Conservation (phyloP, 805 yeast genomes). For the Barnettozyma sucrosica region DNA sequence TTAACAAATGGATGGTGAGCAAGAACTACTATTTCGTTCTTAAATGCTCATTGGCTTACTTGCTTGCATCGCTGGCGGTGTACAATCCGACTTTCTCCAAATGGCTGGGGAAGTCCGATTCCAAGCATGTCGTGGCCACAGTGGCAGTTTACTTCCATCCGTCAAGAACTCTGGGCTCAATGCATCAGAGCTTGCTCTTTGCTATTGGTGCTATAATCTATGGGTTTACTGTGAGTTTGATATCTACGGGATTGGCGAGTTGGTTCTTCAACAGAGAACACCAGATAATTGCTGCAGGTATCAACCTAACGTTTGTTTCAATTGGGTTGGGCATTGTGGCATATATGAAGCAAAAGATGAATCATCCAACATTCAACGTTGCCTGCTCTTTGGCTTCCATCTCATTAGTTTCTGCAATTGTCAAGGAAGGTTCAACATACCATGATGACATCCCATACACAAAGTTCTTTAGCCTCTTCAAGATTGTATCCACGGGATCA, state of each 20-base stretch:
- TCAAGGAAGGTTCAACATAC: slow-evolving; percentile 67
- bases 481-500: slow-evolving; percentile 58
- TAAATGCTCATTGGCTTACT: slow-evolving; percentile 71
- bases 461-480: slow-evolving; percentile 47
- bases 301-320: slow-evolving; percentile 50
- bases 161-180: slow-evolving; percentile 69
- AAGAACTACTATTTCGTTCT: slow-evolving; percentile 31
- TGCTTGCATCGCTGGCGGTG: slow-evolving; percentile 68
- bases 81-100: slow-evolving; percentile 46
- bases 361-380: slow-evolving; percentile 67
- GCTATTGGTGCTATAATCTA: slow-evolving; percentile 49
- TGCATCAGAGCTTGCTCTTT: slow-evolving; percentile 67
- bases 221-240: slow-evolving; percentile 45
- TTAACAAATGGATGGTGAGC: slow-evolving; percentile 5
- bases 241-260: slow-evolving; percentile 48
- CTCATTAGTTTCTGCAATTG: slow-evolving; percentile 60
- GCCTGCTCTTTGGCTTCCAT: slow-evolving; percentile 77
- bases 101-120: slow-evolving; percentile 58
- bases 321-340: slow-evolving; percentile 61
- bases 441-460: slow-evolving; percentile 50
- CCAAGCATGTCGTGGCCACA: slow-evolving; percentile 78
- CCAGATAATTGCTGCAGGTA: slow-evolving; percentile 43
- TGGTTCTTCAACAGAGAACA: slow-evolving; percentile 38
- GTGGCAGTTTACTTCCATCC: slow-evolving; percentile 84
- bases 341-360: slow-evolving; percentile 60